Conservation (phyloP, 352 stramenopile species). For the Sclerospora graminicola region DNA sequence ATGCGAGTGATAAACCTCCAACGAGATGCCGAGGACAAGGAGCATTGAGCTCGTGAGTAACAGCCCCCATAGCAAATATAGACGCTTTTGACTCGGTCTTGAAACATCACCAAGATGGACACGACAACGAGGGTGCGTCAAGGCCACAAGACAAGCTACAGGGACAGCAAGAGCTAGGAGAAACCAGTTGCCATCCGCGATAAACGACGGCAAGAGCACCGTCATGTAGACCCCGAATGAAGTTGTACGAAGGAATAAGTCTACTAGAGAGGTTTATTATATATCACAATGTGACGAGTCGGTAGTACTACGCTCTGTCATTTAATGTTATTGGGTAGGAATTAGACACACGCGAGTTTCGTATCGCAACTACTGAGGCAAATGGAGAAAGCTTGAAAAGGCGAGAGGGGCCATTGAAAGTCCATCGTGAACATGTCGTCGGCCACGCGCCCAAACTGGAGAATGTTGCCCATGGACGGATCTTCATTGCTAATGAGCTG, state of each 20-base stretch:
- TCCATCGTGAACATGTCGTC: conserved; percentile 89
- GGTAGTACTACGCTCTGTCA: not conserved
- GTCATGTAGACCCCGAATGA: conserved; percentile 28
- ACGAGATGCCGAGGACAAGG: conserved; percentile 25
- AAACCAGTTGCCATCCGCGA: conserved; percentile 63
- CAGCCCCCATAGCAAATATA: conserved; percentile 32
- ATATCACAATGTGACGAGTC: conserved; percentile 20
- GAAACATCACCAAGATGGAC: conserved; percentile 14
- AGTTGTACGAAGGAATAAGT: not conserved
- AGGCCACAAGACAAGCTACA: conserved; percentile 14
- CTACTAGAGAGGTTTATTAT: conserved; percentile 16
- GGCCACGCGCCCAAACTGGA: conserved; percentile 84
- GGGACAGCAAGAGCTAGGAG: conserved; percentile 26
- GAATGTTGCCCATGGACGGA: conserved; percentile 76
- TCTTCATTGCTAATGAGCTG: conserved; percentile 80
- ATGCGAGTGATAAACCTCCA: conserved; percentile 53
- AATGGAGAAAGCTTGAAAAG: conserved; percentile 83
- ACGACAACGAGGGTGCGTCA: conserved; percentile 38
- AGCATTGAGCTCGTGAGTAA: conserved; percentile 24
- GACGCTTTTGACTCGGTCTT: conserved; percentile 12
- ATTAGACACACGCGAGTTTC: conserved; percentile 80
- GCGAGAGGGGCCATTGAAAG: conserved; percentile 83
- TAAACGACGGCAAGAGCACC: conserved; percentile 51
- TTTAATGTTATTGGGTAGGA: conserved; percentile 2
- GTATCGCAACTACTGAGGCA: conserved; percentile 85